Base-by-base conservation (phyloP, 2,329 filamentous ascomycete genomes). In the Coniella vitis region DNA sequence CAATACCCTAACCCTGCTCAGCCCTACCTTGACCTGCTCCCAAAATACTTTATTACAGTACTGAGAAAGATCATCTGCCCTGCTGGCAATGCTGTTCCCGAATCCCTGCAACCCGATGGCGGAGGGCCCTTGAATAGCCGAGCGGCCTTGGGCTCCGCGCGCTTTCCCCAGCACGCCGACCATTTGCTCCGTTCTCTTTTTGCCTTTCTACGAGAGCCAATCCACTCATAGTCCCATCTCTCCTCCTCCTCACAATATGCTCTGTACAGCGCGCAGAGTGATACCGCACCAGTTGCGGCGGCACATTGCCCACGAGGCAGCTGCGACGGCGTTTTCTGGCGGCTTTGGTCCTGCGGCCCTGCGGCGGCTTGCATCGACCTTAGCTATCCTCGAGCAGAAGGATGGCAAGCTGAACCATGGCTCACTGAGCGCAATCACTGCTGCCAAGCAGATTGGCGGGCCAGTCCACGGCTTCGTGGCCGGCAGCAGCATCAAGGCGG, bases 301-400 rank as follows among this genome's bases (percentile, higher is more conserved):
- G 19, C 36, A 35, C 41, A 44, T 47, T 16, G 25, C 50, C 32
- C 52, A 51, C 29, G 52, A 56, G 44, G 35, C 40, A 29, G 32
- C 40, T 7, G 53, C 61, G 42, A 22, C 45, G 4, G 58, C 58
- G 19, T 63, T 61, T 54, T 57, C 65, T 42, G 61, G 55, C 43
- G 56, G 64, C 52, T 61, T 61, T 53, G 63, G 69, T 65, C 62
- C 70, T 65, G 81, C 80, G 49, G 74, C 78, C 54, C 69, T 85
- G 56, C 75, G 76, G 59, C 79, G 86, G 60, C 73, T 95, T 53
- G 76, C 94, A 51, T 96, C 90, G 44, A 93, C 90, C 32, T 79
- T 98, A 49, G 91, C 91, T 39, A 74, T 98, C 47, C 80, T 98
- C 54, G 93, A 98, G 71, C 93, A 97, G 70, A 83, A 84, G 61